A percentile compares a stretch with the other conserved stretches of the same genome.
These are phyloP conservation scores for Pichia kluyveri DNA, from an alignment of 805 yeast genomes.

Conservation along the genomic window DNA sequence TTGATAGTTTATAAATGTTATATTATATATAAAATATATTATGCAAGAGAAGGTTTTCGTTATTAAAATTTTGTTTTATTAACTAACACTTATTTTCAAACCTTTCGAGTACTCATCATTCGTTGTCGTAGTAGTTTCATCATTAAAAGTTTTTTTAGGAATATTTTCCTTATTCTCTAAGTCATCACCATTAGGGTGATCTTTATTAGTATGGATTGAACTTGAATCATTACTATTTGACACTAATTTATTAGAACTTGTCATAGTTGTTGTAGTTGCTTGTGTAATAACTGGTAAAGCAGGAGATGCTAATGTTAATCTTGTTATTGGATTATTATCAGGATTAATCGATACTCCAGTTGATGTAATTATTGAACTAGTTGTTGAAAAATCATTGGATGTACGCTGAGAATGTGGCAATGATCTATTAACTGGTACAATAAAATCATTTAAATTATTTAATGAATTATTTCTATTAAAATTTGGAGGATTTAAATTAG, in stretches of 20 bases:
- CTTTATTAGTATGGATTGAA: neutral
- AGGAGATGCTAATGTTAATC: conserved; percentile 24
- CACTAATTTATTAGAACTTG: conserved; percentile 6
- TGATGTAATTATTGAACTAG: conserved; percentile 4
- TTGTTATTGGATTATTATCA: conserved; percentile 20
- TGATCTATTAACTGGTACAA: conserved; percentile 1
- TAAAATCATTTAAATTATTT: neutral
- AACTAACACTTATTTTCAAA: conserved; percentile 9
- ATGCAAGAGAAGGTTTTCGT: neutral
- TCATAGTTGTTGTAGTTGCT: conserved; percentile 26
- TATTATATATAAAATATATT: no score
- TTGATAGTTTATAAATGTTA: neutral
- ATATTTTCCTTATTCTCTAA: neutral
- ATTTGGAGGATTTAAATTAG: neutral
- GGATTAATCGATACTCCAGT: conserved; percentile 3
- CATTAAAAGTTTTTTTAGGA: neutral
- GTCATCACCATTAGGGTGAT: neutral
- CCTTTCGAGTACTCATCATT: conserved; percentile 7
- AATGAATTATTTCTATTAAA: neutral
- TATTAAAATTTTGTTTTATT: neutral
- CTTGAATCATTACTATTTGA: neutral
- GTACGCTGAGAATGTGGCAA: conserved; percentile 11
- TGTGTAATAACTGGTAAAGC: conserved; percentile 29
- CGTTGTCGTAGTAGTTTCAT: neutral
- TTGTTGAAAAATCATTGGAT: conserved; percentile 9